Evolutionary conservation across 345 rosid genomes (phyloP), one percentile per base, ranked within the genome.

Genomic region (Eucalyptus shirleyi): DNA sequence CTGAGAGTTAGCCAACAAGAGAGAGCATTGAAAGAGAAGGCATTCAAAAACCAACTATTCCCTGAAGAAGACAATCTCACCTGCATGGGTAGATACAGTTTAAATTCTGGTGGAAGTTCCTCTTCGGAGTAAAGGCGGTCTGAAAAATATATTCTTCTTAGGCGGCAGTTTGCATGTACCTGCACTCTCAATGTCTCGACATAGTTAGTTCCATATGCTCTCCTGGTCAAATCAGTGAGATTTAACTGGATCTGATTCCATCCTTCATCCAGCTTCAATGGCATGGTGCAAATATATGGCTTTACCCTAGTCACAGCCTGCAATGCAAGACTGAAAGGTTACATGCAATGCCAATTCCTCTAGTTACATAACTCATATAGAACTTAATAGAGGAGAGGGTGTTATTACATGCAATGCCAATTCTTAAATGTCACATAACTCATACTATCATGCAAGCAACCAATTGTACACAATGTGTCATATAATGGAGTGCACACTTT

Each of bases 211-310:
- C 99, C 99, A 49, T 98, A 98, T 65, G 99, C 99, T 91, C 98
- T 96, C 91, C 96, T 92, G 6, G 99, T 98, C 91, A 97, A 96
- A 95, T 96, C 99, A 88, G 97, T 93, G 89, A 98, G 94, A 92
- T 97, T 96, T 83, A 97, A 93, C 93, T 96, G 98, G 91, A 98
- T 96, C 91, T 97, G 99, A 91, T 98, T 97, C 98, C 99, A 98
- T 30, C 98, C 99, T 17, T 97, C 99, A 50, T 98, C 99, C 98
- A 97, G 89, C 95, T 93, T 96, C 92, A 98, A 89, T 14, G 99
- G 98, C 99, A 96, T 95, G 72, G 99, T 97, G 94, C 99, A 96
- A 26, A 97, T 95, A 92, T 95, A 97, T 51, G 99, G 99, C 92
- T 98, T 96, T 77, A 97, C 98, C 89, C 98, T 95, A 88, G 99